Conservation (phyloP, 768 basidiomycete genomes). For the Coprinopsis strossmayeri region DNA sequence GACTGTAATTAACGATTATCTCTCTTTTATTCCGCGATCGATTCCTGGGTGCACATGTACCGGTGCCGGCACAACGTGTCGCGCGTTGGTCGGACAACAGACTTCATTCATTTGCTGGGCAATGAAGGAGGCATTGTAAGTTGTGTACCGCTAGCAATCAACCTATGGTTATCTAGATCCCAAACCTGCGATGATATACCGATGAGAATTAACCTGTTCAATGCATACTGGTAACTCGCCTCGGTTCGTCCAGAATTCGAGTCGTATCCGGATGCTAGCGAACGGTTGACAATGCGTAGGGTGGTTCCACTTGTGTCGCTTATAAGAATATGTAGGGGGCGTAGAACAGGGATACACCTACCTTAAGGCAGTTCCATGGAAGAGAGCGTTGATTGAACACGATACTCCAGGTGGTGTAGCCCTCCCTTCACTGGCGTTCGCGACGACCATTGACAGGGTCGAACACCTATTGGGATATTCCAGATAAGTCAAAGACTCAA, state of each 20-base stretch:
- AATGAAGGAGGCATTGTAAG: conserved; percentile 8
- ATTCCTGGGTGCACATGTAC: neutral
- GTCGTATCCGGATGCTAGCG: conserved; percentile 14
- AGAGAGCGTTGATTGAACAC: conserved; percentile 38
- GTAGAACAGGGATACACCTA: conserved; percentile 15
- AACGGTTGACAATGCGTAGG: conserved; percentile 26
- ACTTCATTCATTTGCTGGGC: neutral
- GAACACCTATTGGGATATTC: conserved; percentile 28
- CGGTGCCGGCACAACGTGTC: neutral
- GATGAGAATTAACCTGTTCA: neutral
- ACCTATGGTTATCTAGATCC: conserved; percentile 16
- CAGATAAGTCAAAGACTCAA: neutral
- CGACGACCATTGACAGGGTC: conserved; percentile 28
- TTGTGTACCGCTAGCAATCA: conserved; percentile 17
- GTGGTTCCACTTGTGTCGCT: conserved; percentile 39
- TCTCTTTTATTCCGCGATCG: no score
- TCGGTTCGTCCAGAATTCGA: conserved; percentile 19
- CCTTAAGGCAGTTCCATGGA: conserved; percentile 35
- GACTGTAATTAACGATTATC: no score
- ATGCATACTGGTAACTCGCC: conserved; percentile 7
- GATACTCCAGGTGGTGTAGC: conserved; percentile 30
- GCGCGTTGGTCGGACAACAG: neutral
- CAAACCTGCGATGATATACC: conserved; percentile 15
- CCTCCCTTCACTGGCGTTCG: conserved; percentile 26
- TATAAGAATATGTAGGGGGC: neutral